phyloP scores from a whole-genome alignment of 371 early-diverging fungal species.

The Lichtheimia hyalospora region DNA sequence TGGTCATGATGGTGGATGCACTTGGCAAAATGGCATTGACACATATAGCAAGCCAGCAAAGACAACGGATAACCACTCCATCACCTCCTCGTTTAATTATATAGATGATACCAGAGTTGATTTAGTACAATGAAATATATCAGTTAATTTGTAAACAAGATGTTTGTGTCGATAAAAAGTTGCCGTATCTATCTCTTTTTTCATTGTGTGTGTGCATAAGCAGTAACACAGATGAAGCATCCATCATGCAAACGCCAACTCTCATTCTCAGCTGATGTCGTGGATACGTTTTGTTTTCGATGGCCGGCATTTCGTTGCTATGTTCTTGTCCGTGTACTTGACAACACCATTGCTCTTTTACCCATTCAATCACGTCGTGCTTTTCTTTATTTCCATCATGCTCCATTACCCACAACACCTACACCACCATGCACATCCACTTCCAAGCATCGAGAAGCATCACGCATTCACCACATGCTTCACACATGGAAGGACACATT shows the following conservation, averaged over 20 bases:
- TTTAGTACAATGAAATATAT: too few species aligned
- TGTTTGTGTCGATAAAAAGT: too few species aligned
- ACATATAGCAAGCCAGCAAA: too few species aligned
- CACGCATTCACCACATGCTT: conserved; percentile 22
- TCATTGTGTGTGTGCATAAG: too few species aligned
- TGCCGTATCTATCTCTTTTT: too few species aligned
- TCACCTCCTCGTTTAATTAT: too few species aligned
- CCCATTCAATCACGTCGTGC: conserved; percentile 29
- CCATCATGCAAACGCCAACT: too few species aligned
- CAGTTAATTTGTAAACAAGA: too few species aligned
- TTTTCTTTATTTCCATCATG: conserved; percentile 30
- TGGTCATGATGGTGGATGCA: conserved; percentile 11
- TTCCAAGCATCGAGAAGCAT: conserved; percentile 7
- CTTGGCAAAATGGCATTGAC: neutral
- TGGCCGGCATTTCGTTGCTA: conserved; percentile 33
- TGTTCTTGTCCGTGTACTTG: conserved; percentile 29
- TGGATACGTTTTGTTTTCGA: conserved; percentile 36
- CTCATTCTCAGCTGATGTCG: conserved; percentile 1
- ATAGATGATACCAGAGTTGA: too few species aligned
- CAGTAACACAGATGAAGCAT: too few species aligned
- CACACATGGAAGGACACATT: conserved; percentile 16
- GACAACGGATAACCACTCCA: too few species aligned
- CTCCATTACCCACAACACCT: conserved; percentile 15
- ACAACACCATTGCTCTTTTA: conserved; percentile 26
- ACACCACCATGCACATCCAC: neutral